Conservation (phyloP, 2,329 filamentous ascomycete genomes). For the Fusarium drepaniforme region DNA sequence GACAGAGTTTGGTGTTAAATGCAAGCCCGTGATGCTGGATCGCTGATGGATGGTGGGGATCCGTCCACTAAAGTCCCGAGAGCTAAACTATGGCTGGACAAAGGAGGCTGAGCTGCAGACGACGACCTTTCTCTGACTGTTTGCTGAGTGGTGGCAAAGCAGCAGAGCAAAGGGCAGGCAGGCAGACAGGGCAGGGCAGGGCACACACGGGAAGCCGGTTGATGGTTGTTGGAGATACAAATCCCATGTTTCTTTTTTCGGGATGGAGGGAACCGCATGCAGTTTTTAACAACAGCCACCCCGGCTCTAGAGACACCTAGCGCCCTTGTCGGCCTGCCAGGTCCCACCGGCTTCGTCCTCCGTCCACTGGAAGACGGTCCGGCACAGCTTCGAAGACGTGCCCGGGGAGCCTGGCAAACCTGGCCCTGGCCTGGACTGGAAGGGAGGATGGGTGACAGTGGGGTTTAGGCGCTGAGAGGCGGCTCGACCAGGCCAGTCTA, state of each 20-base stretch:
- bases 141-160: slow-evolving; percentile 33
- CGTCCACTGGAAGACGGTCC: slow-evolving; percentile 10
- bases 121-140: slow-evolving; percentile 5
- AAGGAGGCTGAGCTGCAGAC: slow-evolving; percentile 36
- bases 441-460: slow-evolving; percentile 21
- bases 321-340: slow-evolving; percentile 31
- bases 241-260: slow-evolving; percentile 39
- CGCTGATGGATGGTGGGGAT: slow-evolving; percentile 16
- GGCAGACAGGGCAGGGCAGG: not conserved
- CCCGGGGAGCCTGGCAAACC: slow-evolving; percentile 21
- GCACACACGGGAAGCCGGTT: not conserved
- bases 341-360: slow-evolving; percentile 22
- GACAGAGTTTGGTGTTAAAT: slow-evolving; percentile 35
- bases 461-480: slow-evolving; percentile 31
- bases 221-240: slow-evolving; percentile 26
- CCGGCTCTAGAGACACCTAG: slow-evolving; percentile 30
- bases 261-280: slow-evolving; percentile 36
- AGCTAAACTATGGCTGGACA: slow-evolving; percentile 31
- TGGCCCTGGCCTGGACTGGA: not conserved
- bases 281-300: slow-evolving; percentile 39
- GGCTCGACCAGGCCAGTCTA: slow-evolving; percentile 33
- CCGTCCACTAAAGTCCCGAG: slow-evolving; percentile 28
- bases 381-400: slow-evolving; percentile 11
- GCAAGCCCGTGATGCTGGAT: slow-evolving; percentile 21
- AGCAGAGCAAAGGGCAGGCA: not conserved